Evolutionary conservation across 352 stramenopile species (phyloP).

Genomic region (Pythium aristosporum): DNA sequence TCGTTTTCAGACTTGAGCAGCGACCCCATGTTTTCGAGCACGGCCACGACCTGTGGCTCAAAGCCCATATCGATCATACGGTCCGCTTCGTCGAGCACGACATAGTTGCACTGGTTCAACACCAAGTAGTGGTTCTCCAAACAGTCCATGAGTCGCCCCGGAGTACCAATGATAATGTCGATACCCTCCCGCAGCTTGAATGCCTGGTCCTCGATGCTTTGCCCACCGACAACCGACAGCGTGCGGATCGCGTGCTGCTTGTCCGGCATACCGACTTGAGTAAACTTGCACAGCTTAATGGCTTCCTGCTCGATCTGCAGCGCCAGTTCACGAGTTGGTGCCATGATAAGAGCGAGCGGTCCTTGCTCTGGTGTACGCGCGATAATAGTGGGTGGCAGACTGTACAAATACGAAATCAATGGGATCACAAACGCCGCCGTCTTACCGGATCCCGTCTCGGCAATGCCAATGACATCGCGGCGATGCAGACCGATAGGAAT

Average conservation of each 20-base stretch:
- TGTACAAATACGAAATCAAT: slow-evolving; percentile 95
- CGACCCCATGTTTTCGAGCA: slow-evolving; percentile 97
- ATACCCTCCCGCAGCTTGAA: slow-evolving; percentile 95
- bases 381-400: slow-evolving; percentile 83
- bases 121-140: slow-evolving; percentile 98
- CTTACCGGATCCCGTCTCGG: slow-evolving; percentile 98
- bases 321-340: slow-evolving; percentile 97
- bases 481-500: slow-evolving; percentile 96
- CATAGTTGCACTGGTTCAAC: slow-evolving; percentile 99
- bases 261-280: slow-evolving; percentile 56
- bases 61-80: slow-evolving; percentile 98
- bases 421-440: slow-evolving; percentile 98
- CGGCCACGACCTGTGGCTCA: slow-evolving; percentile 93
- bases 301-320: slow-evolving; percentile 97
- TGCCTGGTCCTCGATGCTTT: slow-evolving; percentile 96
- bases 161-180: slow-evolving; percentile 98
- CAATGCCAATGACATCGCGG: slow-evolving; percentile 98
- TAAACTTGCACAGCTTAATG: slow-evolving; percentile 91
- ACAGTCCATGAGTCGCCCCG: slow-evolving; percentile 97
- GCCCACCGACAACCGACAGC: slow-evolving; percentile 91
- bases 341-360: slow-evolving; percentile 97
- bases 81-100: slow-evolving; percentile 99
- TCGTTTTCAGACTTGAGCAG: slow-evolving; percentile 97
- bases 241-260: slow-evolving; percentile 76
- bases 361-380: slow-evolving; percentile 91